Conservation (phyloP, 2,329 filamentous ascomycete genomes). For the Escovopsis sp. region DNA sequence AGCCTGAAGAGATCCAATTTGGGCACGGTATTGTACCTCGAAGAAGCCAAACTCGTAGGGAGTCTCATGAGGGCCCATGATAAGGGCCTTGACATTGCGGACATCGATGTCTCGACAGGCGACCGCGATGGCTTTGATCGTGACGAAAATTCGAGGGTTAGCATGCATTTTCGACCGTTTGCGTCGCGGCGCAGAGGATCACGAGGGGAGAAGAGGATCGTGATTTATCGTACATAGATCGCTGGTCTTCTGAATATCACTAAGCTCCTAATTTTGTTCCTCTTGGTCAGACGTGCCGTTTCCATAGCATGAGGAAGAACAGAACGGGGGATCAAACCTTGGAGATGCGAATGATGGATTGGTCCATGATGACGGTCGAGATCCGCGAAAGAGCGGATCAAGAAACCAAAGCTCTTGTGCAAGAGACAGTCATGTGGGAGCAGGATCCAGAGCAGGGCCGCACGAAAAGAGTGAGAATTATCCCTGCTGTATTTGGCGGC, state of each 20-base stretch:
- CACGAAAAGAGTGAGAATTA: too few relatives aligned
- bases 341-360: conserved; percentile 76
- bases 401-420: too few relatives aligned
- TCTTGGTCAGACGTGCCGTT: conserved; percentile 3
- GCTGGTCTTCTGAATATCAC: conserved; percentile 65
- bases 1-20: too few relatives aligned
- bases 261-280: conserved; percentile 50
- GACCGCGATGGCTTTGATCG: conserved; percentile 57
- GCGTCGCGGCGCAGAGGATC: background rate
- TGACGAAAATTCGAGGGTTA: background rate
- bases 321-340: conserved; percentile 34
- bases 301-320: conserved; percentile 14
- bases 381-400: too few relatives aligned
- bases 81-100: conserved; percentile 70
- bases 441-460: too few relatives aligned
- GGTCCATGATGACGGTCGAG: conserved; percentile 35
- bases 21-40: conserved; percentile 41
- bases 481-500: too few relatives aligned
- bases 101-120: conserved; percentile 80
- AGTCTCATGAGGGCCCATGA: conserved; percentile 84
- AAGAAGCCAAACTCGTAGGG: conserved; percentile 98
- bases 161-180: background rate
- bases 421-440: too few relatives aligned
- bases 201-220: too few relatives aligned
- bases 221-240: conserved; percentile 55